Base-by-base conservation (phyloP, 2,329 filamentous ascomycete species). In the Alternaria incomplexa region DNA sequence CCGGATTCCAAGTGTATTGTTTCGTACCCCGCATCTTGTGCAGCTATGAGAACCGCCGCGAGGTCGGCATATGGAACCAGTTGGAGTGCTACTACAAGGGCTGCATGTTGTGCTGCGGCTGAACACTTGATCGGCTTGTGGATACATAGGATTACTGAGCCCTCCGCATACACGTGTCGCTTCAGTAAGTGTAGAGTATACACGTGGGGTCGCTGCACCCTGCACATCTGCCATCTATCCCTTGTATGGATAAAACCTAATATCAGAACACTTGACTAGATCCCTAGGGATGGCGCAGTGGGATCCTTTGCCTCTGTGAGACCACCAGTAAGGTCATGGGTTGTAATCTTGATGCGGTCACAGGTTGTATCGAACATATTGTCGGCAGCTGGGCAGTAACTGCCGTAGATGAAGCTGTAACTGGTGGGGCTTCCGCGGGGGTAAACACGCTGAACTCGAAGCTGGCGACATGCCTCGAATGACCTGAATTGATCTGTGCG, bases 341-440 rank as follows among this genome's bases (percentile, higher is more conserved):
- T 11, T 26, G 36, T 47, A 53, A 58, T 58, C 32, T 52, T 30
- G 40, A 25, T 36, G 56, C 25, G 12, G 36, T 53, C 56, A 53
- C 48, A 53, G 11, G 26, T 26, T 46, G 48, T n/a, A 46, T 15
- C 28, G 20, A 46, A 22, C n/a, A 52, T 28, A 61, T 26, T 59
- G 46, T 57, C 46, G 46, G 46, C 22, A 53, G 25, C 54, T 58
- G 59, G 59, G 53, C 54, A 61, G 36, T 8, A 61, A 61, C 59
- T 61, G 54, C 59, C 59, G 54, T 52, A 52, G 23, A 56, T 61
- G 47, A 51, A 51, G 47, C 36, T 28, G 23, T 28, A 17, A 23
- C 40, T 57, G 36, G 59, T 62, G 54, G 59, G 59, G 59, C 59
- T 47, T 57, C 58, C 36, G 45, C 20, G 36, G 52, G 48, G 56